A percentile compares a stretch with the other conserved stretches of the same genome.
Conservation (phyloP, 371 early-diverging fungal species). For the Vairimorpha ceranae region DNA sequence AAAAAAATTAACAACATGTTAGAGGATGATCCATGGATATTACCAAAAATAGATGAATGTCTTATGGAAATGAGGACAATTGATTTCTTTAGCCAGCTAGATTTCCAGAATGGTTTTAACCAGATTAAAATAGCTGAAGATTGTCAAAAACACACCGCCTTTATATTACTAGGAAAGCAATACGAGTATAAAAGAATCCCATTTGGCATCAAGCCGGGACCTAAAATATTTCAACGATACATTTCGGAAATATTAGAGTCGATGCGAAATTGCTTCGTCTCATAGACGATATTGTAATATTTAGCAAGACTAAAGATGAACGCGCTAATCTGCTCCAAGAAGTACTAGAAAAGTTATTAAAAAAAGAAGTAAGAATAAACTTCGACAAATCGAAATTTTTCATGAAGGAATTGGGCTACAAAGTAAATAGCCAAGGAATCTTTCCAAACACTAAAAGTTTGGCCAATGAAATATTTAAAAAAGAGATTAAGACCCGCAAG, state of each 20-base stretch:
- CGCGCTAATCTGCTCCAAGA: conserved; percentile 56
- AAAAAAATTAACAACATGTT: conserved; percentile 3
- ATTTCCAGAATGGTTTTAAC: background rate
- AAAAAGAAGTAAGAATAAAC: conserved; percentile 58
- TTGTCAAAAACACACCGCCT: background rate
- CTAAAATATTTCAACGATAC: conserved; percentile 14
- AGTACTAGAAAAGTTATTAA: conserved; percentile 57
- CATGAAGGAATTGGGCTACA: conserved; percentile 60
- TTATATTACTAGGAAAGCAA: background rate
- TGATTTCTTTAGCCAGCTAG: conserved; percentile 13
- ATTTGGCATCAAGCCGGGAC: conserved; percentile 19
- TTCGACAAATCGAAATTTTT: conserved; percentile 62
- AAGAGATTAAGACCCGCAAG: background rate
- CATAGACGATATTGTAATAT: conserved; percentile 65
- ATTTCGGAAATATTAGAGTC: background rate
- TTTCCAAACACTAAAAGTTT: background rate
- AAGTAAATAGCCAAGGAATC: conserved; percentile 36
- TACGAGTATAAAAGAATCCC: conserved; percentile 8
- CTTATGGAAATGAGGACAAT: conserved; percentile 38
- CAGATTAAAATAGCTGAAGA: background rate
- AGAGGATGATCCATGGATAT: background rate
- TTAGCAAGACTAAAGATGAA: conserved; percentile 53
- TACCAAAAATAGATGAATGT: conserved; percentile 14
- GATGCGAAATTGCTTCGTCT: background rate
- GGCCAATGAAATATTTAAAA: background rate